Evolutionary conservation across 768 basidiomycete genomes (phyloP), one percentile per base, ranked within the genome.

Genomic region (Boletus sp.): DNA sequence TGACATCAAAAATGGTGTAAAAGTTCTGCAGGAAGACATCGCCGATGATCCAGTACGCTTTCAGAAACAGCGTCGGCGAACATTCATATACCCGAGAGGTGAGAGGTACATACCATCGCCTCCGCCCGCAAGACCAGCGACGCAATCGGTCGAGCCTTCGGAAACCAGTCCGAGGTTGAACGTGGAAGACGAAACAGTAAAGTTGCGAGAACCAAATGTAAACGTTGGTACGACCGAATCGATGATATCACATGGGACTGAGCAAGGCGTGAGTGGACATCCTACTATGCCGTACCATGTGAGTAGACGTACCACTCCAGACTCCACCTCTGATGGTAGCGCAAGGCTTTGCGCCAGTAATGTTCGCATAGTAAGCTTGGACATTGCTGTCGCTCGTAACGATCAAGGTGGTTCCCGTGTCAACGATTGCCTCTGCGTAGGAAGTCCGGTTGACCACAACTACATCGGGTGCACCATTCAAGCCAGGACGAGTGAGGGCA

Each of bases 101-200:
- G 17, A 47, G 33, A 24, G 7, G 3, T 9, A 58, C 62, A 4
- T 57, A 64, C 66, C 35, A 15, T 60, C 63, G 2, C 72, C 74
- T 47, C 63, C 64, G 14, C 66, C 72, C 0, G 69, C 73, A 50
- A 79, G 61, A 29, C 72, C 75, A 32, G 72, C 76, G 10, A 78
- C 54, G 51, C 78, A 79, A 35, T 74, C 56, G 3, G 60, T 64
- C 11, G 71, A 71, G 50, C 71, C 71, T 3, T 33, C 17, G 6
- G 61, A 64, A 49, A 70, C 57, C 3, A 61, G 64, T 6, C 81
- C 83, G 12, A 82, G 68, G 67, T 79, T 82, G 69, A 80, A 76
- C 17, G 65, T 69, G 7, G 62, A 66, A 17, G 72, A 35, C 7
- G 70, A 65, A 58, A 81, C 69, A 20, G 58, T 48, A 67, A 78